phyloP scores from a whole-genome alignment of 768 basidiomycete species.

The Leccinum broughii region DNA sequence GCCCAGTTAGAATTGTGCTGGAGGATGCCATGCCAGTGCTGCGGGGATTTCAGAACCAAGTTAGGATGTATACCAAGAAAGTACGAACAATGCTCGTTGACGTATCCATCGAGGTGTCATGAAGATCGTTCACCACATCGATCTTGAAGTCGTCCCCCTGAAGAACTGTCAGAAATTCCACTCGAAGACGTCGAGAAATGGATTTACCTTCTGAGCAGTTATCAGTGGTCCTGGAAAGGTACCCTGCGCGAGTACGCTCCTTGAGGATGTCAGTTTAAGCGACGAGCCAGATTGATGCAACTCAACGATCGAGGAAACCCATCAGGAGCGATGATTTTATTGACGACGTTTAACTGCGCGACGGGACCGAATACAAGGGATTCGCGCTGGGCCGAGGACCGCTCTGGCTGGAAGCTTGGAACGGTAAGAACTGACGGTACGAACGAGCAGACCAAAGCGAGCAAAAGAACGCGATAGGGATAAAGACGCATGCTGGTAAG shows the following conservation, averaged over 20 bases:
- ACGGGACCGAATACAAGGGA: conserved; percentile 20
- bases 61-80: neutral
- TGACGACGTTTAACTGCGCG: conserved; percentile 40
- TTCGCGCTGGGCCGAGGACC: neutral
- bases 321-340: conserved; percentile 46
- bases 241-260: conserved; percentile 43
- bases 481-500: conserved; percentile 7
- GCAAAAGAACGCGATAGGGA: neutral
- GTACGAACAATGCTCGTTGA: conserved; percentile 50
- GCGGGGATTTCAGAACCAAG: neutral
- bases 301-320: conserved; percentile 43
- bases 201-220: conserved; percentile 35
- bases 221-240: conserved; percentile 48
- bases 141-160: conserved; percentile 40
- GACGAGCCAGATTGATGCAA: neutral
- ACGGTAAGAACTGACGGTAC: neutral
- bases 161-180: conserved; percentile 13
- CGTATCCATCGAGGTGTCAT: conserved; percentile 48
- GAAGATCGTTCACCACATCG: conserved; percentile 46
- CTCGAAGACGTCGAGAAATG: neutral
- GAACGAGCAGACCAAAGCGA: conserved; percentile 1
- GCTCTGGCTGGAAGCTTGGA: neutral
- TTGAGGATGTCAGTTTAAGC: conserved; percentile 16
- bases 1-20: conserved; percentile 45
- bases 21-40: conserved; percentile 59